These are phyloP conservation scores for Dendrothele bispora DNA, from an alignment of 768 basidiomycete genomes.

Conservation along the genomic window DNA sequence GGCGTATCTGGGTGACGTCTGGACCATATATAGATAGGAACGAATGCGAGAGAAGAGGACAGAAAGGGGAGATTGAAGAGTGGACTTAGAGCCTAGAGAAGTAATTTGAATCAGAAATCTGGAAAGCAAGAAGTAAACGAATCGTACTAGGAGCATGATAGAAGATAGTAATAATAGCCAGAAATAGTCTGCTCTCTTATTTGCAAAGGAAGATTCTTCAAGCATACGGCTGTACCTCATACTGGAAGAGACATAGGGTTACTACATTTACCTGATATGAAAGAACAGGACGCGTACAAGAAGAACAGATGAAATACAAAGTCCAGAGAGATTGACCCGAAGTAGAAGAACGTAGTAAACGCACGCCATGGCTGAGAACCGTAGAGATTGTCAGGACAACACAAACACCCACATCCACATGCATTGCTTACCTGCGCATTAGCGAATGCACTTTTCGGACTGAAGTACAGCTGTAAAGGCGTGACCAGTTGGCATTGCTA, in stretches of 20 bases:
- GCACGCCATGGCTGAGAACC: constrained; percentile 77
- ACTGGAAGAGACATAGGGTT: constrained; percentile 48
- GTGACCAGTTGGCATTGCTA: constrained; percentile 94
- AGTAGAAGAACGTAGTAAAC: constrained; percentile 93
- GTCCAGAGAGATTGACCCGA: constrained; percentile 90
- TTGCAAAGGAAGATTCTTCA: constrained; percentile 94
- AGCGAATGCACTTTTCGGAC: constrained; percentile 78
- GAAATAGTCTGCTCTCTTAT: constrained; percentile 90
- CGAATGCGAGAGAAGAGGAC: constrained; percentile 89
- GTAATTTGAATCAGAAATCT: background rate
- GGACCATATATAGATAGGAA: constrained; percentile 97
- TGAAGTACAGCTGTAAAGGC: constrained; percentile 91
- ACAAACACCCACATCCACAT: too few relatives aligned
- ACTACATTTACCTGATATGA: background rate
- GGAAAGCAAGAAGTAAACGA: background rate
- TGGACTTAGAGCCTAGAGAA: constrained; percentile 69
- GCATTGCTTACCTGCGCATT: constrained; percentile 67
- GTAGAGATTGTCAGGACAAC: background rate
- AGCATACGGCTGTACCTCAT: constrained; percentile 97
- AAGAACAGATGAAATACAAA: constrained; percentile 98
- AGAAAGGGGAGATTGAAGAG: constrained; percentile 92
- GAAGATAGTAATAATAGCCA: constrained; percentile 90
- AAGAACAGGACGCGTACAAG: constrained; percentile 56
- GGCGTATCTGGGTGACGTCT: constrained; percentile 90
- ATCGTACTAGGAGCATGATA: constrained; percentile 78